These are phyloP conservation scores for Epichloe festucae DNA, from an alignment of 2,329 filamentous ascomycete genomes.

Conservation along the genomic window DNA sequence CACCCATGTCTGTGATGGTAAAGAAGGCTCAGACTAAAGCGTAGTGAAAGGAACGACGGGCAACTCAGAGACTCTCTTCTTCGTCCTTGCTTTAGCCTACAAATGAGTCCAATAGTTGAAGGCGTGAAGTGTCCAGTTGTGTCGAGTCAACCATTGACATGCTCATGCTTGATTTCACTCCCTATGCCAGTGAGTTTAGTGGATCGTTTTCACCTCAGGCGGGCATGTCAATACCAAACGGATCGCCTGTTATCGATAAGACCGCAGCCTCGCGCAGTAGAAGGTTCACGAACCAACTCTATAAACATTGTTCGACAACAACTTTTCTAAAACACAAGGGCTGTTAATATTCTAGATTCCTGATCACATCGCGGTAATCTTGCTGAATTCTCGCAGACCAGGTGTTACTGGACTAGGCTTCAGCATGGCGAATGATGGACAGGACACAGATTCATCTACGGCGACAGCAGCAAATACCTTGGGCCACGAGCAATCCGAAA, in stretches of 20 bases:
- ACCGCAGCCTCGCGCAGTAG: too few species aligned
- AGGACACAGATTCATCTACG: conserved; percentile 15
- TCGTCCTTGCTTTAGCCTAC: not conserved
- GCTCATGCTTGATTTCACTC: too few species aligned
- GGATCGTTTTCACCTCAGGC: not conserved
- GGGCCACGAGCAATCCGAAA: conserved; percentile 29
- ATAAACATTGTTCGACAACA: too few species aligned
- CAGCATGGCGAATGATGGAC: conserved; percentile 26
- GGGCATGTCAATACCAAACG: not conserved
- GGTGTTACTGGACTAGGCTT: not conserved
- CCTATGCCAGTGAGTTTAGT: not conserved
- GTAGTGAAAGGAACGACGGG: not conserved
- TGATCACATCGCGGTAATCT: not conserved
- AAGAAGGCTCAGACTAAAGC: not conserved
- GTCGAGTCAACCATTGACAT: not conserved
- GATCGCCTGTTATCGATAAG: too few species aligned
- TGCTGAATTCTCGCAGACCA: not conserved
- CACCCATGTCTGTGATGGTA: not conserved
- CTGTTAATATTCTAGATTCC: not conserved
- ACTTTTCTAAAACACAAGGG: not conserved
- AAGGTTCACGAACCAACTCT: too few species aligned
- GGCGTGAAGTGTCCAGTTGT: not conserved
- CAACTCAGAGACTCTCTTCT: not conserved
- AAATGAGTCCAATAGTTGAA: not conserved
- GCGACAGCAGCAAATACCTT: conserved; percentile 9